A percentile compares a stretch with the other conserved stretches of the same genome.
phyloP scores from a whole-genome alignment of 805 yeast species.

The Alloascoidea hylecoeti region DNA sequence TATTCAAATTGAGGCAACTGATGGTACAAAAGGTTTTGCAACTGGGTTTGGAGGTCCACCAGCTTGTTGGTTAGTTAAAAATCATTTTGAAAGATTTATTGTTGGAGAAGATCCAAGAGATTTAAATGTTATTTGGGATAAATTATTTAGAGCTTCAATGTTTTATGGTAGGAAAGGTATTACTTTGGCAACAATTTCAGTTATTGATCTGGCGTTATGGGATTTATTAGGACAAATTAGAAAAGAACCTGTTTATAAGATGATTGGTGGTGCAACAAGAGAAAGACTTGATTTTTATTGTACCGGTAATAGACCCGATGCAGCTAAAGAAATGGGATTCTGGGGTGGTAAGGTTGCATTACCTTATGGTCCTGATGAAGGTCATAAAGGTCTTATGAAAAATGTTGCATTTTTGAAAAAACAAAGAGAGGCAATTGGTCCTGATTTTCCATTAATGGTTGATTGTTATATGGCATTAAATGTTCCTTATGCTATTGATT shows the following conservation, averaged over 20 bases:
- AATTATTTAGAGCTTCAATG: conserved; percentile 33
- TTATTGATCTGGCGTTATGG: conserved; percentile 35
- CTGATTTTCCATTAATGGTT: conserved; percentile 38
- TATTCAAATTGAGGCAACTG: conserved; percentile 31
- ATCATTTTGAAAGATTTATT: conserved; percentile 31
- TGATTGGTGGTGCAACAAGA: conserved; percentile 36
- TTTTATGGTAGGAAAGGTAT: conserved; percentile 36
- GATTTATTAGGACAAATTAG: conserved; percentile 34
- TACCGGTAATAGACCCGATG: conserved; percentile 31
- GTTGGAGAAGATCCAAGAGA: conserved; percentile 33
- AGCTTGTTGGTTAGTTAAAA: conserved; percentile 31
- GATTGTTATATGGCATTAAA: conserved; percentile 38
- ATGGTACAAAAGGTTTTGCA: conserved; percentile 34
- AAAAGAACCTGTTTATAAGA: conserved; percentile 34
- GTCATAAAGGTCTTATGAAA: conserved; percentile 28
- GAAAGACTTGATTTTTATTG: conserved; percentile 32
- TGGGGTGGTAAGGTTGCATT: conserved; percentile 40
- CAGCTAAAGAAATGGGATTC: conserved; percentile 35
- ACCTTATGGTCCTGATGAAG: conserved; percentile 37
- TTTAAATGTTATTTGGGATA: conserved; percentile 30
- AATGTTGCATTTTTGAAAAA: conserved; percentile 28
- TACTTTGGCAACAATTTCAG: conserved; percentile 31
- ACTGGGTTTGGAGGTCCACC: conserved; percentile 40
- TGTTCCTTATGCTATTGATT: conserved; percentile 31
- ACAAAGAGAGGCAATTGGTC: conserved; percentile 32